Evolutionary conservation across 2,329 filamentous ascomycete species (phyloP).

Genomic region (Penicillium sp.): DNA sequence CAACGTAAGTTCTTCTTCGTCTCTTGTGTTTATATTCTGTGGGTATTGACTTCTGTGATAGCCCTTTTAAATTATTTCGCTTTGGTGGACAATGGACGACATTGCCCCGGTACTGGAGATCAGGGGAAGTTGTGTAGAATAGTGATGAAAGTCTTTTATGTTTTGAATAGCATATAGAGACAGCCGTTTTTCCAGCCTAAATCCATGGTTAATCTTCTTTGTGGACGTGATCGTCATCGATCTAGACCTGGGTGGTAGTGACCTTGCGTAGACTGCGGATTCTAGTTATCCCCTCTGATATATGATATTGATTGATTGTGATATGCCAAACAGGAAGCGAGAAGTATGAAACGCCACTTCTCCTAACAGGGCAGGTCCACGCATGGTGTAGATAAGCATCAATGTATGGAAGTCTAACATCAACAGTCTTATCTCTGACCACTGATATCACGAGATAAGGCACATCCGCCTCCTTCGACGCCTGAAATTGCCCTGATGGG

Average conservation of each 20-base stretch:
- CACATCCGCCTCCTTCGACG: constrained; percentile 25
- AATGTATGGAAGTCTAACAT: background rate
- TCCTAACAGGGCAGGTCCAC: constrained; percentile 27
- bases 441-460: constrained; percentile 14
- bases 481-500: constrained; percentile 28
- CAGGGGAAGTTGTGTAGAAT: constrained; percentile 36
- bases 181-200: constrained; percentile 14
- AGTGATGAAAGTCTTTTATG: constrained; percentile 29
- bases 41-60: constrained; percentile 24
- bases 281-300: background rate
- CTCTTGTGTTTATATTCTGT: background rate
- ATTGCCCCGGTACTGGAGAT: constrained; percentile 8
- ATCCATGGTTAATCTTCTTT: constrained; percentile 3
- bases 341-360: background rate
- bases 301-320: background rate
- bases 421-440: constrained; percentile 13
- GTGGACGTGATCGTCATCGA: background rate
- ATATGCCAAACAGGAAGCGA: background rate
- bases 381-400: constrained; percentile 18
- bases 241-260: background rate
- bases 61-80: constrained; percentile 37
- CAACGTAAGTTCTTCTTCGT: constrained; percentile 48
- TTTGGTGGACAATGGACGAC: constrained; percentile 9
- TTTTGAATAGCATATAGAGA: constrained; percentile 40
- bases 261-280: no score